Conservation (phyloP, 257 asterid genomes). For the Solanum virginianum region DNA sequence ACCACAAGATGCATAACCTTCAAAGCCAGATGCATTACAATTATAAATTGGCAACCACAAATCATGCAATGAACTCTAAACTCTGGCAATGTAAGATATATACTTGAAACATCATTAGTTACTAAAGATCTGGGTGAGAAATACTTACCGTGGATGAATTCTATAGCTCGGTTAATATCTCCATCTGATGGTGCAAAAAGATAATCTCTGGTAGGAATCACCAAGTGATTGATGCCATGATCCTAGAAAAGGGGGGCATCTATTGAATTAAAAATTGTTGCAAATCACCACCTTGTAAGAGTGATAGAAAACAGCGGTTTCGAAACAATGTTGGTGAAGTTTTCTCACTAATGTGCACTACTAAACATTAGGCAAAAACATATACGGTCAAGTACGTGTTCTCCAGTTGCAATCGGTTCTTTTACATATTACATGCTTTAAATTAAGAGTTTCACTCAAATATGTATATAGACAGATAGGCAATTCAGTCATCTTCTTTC, state of each 20-base stretch:
- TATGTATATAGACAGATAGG: not conserved
- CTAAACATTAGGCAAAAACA: not conserved
- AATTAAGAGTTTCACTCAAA: not conserved
- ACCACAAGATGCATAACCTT: conserved; percentile 48
- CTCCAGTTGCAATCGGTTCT: not conserved
- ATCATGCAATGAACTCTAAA: not conserved
- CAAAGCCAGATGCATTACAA: not conserved
- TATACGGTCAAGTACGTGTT: not conserved
- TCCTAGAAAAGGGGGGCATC: conserved; percentile 22
- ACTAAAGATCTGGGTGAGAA: not conserved
- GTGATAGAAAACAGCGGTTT: not conserved
- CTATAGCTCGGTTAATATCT: conserved; percentile 73
- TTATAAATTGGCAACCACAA: not conserved
- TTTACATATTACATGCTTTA: not conserved
- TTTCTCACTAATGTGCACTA: not conserved
- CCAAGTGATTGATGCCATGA: conserved; percentile 61
- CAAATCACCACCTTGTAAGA: not conserved
- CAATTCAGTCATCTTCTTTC: not conserved
- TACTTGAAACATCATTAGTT: not conserved
- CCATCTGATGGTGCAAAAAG: conserved; percentile 78
- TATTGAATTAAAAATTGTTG: not conserved
- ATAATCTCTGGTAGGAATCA: conserved; percentile 93
- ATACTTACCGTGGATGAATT: conserved; percentile 61
- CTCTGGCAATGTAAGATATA: not conserved
- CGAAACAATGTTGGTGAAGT: not conserved